Evolutionary conservation across 345 rosid genomes (phyloP), one percentile per base, ranked within the genome.

Genomic region (Ceriops tagal): DNA sequence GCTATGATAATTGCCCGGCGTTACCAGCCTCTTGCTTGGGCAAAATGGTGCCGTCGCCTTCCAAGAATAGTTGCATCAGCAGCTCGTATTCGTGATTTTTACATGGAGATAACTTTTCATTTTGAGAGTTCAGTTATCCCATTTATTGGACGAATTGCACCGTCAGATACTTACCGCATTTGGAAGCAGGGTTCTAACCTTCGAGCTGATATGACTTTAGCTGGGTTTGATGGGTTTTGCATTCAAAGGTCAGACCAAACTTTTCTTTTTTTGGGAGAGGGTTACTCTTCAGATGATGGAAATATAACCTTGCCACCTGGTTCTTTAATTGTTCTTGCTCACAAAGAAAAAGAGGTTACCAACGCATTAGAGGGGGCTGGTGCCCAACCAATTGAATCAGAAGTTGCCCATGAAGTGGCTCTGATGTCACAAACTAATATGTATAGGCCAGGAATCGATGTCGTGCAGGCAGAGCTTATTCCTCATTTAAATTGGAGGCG

Each of bases 381-480:
- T 62, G 81, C 90, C 6, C 96, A 85, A 75, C 97, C 97, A 5
- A 92, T 97, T 16, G 97, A 96, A 70, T 84, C 96, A 21, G 98
- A 92, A 80, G 96, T 96, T 74, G 87, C 96, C 69, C 89, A 89
- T 73, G 98, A 96, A 78, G 99, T 96, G 67, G 83, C 92, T 49
- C 70, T 86, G 78, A 92, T 96, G 99, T 96, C 98, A 62, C 93
- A 96, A 83, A 96, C 99, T 72, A 92, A 90, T 60, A 96, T 92
- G 97, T 96, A 87, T 75, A 88, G 99, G 75, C 99, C 99, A 27
- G 97, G 99, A n/a, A 92, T 96, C 61, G 97, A 96, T 78, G 99
- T 96, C 22, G 90, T 98, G 66, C 96, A 96, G 72, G 98, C 99
- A 64, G 98, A 90, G 76, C 89, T 96, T 66, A 78, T 89, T 76